Evolutionary conservation across 2,329 filamentous ascomycete genomes (phyloP).

Genomic region (Penicillium hordei): DNA sequence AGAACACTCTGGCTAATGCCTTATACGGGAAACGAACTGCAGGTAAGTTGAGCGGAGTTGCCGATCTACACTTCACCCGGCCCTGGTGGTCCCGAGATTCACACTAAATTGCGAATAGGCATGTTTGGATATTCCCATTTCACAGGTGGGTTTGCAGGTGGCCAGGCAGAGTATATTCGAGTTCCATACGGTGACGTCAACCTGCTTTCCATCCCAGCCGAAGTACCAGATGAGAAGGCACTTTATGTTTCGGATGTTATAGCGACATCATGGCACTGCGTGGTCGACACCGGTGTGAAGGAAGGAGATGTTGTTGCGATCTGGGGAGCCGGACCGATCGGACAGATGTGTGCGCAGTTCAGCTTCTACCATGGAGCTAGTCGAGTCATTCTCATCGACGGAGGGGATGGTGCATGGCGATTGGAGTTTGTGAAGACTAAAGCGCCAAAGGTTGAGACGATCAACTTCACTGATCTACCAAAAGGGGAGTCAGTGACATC

Average conservation of each 20-base stretch:
- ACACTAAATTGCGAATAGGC: slow-evolving; percentile 29
- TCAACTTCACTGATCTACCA: slow-evolving; percentile 68
- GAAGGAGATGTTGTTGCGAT: slow-evolving; percentile 75
- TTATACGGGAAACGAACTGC: slow-evolving; percentile 79
- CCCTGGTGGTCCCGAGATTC: not conserved
- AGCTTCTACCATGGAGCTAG: slow-evolving; percentile 69
- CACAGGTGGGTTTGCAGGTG: slow-evolving; percentile 82
- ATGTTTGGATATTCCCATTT: slow-evolving; percentile 74
- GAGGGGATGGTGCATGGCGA: slow-evolving; percentile 61
- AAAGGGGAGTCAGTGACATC: slow-evolving; percentile 65
- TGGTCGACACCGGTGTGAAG: slow-evolving; percentile 81
- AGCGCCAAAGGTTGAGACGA: slow-evolving; percentile 63
- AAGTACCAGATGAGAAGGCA: slow-evolving; percentile 80
- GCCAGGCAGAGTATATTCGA: slow-evolving; percentile 82
- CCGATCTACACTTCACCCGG: not conserved
- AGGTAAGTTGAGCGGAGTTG: slow-evolving; percentile 47
- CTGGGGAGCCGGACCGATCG: slow-evolving; percentile 85
- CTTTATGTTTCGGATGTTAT: slow-evolving; percentile 81
- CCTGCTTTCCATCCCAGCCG: slow-evolving; percentile 72
- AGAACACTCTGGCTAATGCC: slow-evolving; percentile 66
- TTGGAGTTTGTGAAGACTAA: slow-evolving; percentile 66
- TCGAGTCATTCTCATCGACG: slow-evolving; percentile 77
- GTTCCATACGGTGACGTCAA: slow-evolving; percentile 81
- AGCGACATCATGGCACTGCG: slow-evolving; percentile 74
- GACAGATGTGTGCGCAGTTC: slow-evolving; percentile 72